Evolutionary conservation across 148 eudicot genomes (phyloP).

Genomic region (Camellia sinensis): DNA sequence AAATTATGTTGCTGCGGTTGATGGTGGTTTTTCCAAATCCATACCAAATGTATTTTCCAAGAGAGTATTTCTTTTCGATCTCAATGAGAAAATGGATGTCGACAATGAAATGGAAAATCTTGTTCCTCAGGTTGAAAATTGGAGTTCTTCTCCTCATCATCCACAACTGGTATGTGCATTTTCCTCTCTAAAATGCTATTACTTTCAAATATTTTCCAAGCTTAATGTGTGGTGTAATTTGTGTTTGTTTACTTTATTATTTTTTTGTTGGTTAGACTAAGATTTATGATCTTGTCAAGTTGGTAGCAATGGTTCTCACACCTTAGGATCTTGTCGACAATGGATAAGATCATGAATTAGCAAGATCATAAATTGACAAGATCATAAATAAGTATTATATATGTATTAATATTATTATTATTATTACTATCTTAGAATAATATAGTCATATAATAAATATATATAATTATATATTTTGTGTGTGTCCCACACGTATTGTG

Average conservation of each 20-base stretch:
- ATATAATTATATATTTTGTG: no score
- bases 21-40: conserved; percentile 7
- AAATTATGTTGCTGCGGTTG: neutral
- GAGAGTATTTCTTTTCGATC: conserved; percentile 27
- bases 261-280: neutral
- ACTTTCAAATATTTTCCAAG: neutral
- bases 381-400: no score
- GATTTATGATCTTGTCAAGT: neutral
- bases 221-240: neutral
- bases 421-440: no score
- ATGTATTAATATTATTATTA: no score
- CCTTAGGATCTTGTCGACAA: no score
- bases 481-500: no score
- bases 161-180: conserved; percentile 24
- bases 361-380: no score
- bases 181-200: conserved; percentile 10
- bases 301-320: neutral
- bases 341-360: no score
- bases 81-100: conserved; percentile 25
- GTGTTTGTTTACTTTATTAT: neutral
- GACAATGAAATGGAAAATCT: no score
- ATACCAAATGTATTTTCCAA: conserved; percentile 6
- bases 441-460: no score
- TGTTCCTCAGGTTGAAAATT: conserved; percentile 6
- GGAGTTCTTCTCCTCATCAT: conserved; percentile 18